Evolutionary conservation across 371 early-diverging fungal species (phyloP), one percentile per base, ranked within the genome.

Genomic region (Lichtheimia corymbifera): DNA sequence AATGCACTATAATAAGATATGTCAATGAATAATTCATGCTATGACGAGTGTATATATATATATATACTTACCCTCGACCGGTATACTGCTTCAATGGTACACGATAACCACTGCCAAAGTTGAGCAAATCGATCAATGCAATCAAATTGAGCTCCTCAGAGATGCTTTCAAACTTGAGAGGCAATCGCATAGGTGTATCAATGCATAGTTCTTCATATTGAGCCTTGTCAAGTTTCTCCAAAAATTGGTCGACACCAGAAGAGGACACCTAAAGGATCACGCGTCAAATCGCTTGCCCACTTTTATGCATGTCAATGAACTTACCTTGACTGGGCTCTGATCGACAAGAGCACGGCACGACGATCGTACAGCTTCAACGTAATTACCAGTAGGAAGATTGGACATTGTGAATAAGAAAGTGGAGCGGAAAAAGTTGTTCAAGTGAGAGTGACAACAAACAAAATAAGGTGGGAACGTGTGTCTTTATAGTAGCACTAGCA

Each of bases 81-180:
- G 76, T 68, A 11, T 78, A 75, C 22, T 77, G 77, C 64, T 88
- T 85, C 24, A 93, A 84, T 40, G 85, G 84, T 53, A 76, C 66
- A 28, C 90, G 80, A 66, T 82, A 88, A 44, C 91, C 91, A 50
- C 83, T 83, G 27, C 91, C 91, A 58, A 89, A 86, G 64, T 84
- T 83, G 45, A 91, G 80, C 55, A 92, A 62, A 67, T 88, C 91
- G 30, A 91, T 80, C 40, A 91, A 56, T 2, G 86, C 82, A 22
- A 94, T 76, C 56, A 91, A 82, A 59, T 91, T 91, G 61, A 93
- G 59, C 67, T 94, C 93, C 60, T 88, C 85, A 50, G 88, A 84
- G 1, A 86, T 12, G 14, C 75, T 82, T 25, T 87, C 83, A 59
- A 93, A 94, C 50, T 77, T 79, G 27, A 94, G 76, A 0, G 94